A percentile compares a stretch with the other conserved stretches of the same genome.
Conservation (phyloP, 192 early-diverging fungal genomes). For the Backusella australiensis region DNA sequence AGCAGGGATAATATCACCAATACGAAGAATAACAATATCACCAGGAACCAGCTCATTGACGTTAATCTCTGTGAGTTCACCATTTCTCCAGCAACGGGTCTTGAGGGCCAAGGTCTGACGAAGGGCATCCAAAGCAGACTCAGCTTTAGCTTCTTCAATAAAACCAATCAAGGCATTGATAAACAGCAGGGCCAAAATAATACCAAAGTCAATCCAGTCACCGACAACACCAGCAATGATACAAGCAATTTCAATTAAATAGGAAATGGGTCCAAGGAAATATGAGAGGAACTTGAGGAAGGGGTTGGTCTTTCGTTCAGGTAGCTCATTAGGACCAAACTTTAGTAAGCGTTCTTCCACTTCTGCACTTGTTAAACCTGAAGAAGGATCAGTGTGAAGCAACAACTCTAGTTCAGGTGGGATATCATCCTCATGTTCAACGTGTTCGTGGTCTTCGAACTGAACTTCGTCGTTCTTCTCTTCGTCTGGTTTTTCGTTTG, state of each 20-base stretch:
- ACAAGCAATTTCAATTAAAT: conserved; percentile 84
- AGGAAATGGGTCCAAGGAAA: conserved; percentile 80
- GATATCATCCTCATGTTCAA: conserved; percentile 73
- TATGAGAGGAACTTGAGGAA: conserved; percentile 81
- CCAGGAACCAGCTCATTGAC: conserved; percentile 78
- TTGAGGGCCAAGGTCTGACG: conserved; percentile 92
- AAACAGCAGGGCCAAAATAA: conserved; percentile 74
- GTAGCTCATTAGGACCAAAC: conserved; percentile 81
- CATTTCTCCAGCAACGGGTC: conserved; percentile 79
- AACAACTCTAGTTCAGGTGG: conserved; percentile 74
- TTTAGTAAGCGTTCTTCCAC: conserved; percentile 59
- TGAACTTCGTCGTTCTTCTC: conserved; percentile 50
- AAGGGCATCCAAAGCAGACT: conserved; percentile 90
- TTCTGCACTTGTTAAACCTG: conserved; percentile 73
- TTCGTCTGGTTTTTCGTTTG: conserved; percentile 12
- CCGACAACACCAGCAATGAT: conserved; percentile 71
- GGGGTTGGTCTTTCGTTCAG: conserved; percentile 81
- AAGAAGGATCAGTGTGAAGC: conserved; percentile 75
- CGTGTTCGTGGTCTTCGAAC: conserved; percentile 68
- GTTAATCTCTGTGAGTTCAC: conserved; percentile 66
- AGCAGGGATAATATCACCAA: conserved; percentile 92
- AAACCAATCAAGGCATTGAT: conserved; percentile 94
- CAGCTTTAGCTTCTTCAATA: conserved; percentile 91
- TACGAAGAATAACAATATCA: conserved; percentile 77
- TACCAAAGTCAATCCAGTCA: conserved; percentile 78